phyloP scores from a whole-genome alignment of 257 asterid species.

The Apocynum venetum region DNA sequence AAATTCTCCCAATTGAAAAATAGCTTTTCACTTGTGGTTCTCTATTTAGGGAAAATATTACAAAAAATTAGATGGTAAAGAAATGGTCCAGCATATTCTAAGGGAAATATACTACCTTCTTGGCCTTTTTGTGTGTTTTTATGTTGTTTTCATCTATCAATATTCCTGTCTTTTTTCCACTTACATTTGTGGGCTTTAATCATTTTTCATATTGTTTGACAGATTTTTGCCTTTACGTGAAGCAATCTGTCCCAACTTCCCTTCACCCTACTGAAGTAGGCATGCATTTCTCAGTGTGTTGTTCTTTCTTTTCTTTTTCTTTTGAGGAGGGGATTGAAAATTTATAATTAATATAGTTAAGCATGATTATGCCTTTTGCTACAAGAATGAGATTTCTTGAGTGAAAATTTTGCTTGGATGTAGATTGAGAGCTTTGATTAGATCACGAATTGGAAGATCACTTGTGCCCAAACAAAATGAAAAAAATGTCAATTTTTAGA shows the following conservation, averaged over 20 bases:
- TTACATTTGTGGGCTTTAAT: not conserved
- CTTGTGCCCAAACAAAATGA: not conserved
- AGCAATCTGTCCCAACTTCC: not conserved
- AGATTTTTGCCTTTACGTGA: not conserved
- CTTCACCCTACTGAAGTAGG: not conserved
- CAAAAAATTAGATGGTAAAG: too few species aligned
- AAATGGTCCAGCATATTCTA: too few species aligned
- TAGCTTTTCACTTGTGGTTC: too few species aligned
- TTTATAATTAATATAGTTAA: too few species aligned
- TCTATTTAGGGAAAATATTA: too few species aligned
- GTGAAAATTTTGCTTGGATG: too few species aligned
- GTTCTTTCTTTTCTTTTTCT: not conserved
- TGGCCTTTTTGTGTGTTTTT: not conserved
- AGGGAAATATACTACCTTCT: not conserved
- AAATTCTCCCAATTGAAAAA: too few species aligned
- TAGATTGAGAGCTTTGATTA: not conserved
- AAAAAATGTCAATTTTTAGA: not conserved
- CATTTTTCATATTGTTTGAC: not conserved
- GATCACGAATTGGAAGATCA: not conserved
- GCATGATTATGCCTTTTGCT: too few species aligned
- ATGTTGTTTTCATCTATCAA: not conserved
- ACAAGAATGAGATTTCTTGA: too few species aligned
- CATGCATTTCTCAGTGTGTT: too few species aligned
- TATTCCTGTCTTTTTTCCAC: not conserved
- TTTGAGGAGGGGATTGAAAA: too few species aligned